Evolutionary conservation across 192 early-diverging fungal species (phyloP).

Genomic region (Coemansia sp.): DNA sequence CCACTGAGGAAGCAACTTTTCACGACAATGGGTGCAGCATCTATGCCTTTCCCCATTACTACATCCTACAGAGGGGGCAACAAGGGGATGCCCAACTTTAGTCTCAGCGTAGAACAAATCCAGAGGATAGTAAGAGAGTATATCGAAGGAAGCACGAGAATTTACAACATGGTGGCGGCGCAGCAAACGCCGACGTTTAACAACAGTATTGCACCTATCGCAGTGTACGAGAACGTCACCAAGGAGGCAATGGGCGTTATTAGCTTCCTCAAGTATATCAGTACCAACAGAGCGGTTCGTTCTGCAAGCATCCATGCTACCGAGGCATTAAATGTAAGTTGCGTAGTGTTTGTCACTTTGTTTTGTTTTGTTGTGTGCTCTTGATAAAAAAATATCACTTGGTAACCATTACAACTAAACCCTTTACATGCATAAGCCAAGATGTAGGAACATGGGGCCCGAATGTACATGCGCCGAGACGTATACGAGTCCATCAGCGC

Average conservation of each 20-base stretch:
- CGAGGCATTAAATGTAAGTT: conserved; percentile 32
- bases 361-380: not conserved
- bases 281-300: conserved; percentile 56
- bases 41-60: not conserved
- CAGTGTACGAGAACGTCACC: conserved; percentile 17
- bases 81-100: not conserved
- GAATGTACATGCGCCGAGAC: conserved; percentile 60
- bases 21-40: not conserved
- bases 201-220: conserved; percentile 16
- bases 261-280: conserved; percentile 21
- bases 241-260: conserved; percentile 6
- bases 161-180: conserved; percentile 5
- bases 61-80: not conserved
- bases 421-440: not conserved
- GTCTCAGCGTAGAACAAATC: not conserved
- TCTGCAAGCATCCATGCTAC: conserved; percentile 62
- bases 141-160: conserved; percentile 1
- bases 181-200: conserved; percentile 22
- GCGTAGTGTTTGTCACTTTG: not conserved
- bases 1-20: not conserved
- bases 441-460: conserved; percentile 55
- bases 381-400: not conserved
- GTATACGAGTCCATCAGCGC: conserved; percentile 55
- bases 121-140: not conserved
- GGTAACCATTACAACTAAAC: too few relatives aligned